phyloP scores from a whole-genome alignment of 2,329 filamentous ascomycete species.

The Pseudocercospora pini-densiflorae region DNA sequence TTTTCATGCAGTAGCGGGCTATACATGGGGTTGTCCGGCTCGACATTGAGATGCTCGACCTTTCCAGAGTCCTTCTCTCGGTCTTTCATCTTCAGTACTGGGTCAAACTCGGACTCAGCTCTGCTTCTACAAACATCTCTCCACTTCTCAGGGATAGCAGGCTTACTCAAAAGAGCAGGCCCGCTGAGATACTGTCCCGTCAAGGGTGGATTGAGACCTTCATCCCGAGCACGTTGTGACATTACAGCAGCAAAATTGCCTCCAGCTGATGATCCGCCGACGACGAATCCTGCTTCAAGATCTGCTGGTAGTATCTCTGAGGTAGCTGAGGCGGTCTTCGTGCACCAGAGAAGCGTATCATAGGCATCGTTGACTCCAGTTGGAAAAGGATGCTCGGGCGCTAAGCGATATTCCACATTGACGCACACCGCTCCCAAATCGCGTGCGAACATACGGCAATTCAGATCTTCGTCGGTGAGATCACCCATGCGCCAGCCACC shows the following conservation, averaged over 20 bases:
- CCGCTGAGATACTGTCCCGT: conserved; percentile 48
- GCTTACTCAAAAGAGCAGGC: conserved; percentile 46
- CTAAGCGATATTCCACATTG: conserved; percentile 46
- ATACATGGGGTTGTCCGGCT: conserved; percentile 11
- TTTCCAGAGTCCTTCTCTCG: background rate
- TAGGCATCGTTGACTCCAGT: conserved; percentile 50
- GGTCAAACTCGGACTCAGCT: conserved; percentile 46
- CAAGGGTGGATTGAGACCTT: conserved; percentile 48
- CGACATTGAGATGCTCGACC: background rate
- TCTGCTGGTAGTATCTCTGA: conserved; percentile 32
- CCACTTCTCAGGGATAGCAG: conserved; percentile 45
- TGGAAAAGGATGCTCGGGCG: conserved; percentile 53
- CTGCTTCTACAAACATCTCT: conserved; percentile 43
- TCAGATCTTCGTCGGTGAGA: conserved; percentile 44
- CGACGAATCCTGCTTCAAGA: conserved; percentile 51
- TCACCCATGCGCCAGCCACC: conserved; percentile 51
- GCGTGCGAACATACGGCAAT: conserved; percentile 26
- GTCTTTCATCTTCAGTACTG: conserved; percentile 34
- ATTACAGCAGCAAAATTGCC: conserved; percentile 47
- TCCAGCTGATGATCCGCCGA: conserved; percentile 55
- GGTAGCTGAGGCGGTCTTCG: conserved; percentile 40
- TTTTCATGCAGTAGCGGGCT: conserved; percentile 23
- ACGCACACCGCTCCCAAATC: conserved; percentile 26
- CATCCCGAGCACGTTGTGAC: conserved; percentile 47
- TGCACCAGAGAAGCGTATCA: conserved; percentile 46